phyloP scores from a whole-genome alignment of 768 basidiomycete species.

The Russula abietina region DNA sequence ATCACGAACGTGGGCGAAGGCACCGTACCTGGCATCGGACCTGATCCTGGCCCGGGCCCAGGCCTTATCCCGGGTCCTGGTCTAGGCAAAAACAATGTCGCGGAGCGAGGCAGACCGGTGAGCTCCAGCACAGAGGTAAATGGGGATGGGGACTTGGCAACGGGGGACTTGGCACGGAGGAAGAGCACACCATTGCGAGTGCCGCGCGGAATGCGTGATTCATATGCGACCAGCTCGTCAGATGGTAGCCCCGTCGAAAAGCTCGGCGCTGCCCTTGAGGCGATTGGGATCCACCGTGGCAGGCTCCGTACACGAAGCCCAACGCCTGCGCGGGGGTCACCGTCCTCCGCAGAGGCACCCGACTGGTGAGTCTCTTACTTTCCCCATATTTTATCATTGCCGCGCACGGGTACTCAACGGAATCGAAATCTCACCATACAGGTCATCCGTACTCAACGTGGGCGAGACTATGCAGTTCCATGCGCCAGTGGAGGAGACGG shows the following conservation, averaged over 20 bases:
- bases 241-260: constrained; percentile 43
- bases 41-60: not conserved
- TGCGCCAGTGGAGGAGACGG: constrained; percentile 49
- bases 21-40: not conserved
- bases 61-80: not conserved
- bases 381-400: not conserved
- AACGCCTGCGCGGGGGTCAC: constrained; percentile 39
- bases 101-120: constrained; percentile 4
- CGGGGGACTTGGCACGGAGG: not conserved
- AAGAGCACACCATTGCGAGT: constrained; percentile 28
- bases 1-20: constrained; percentile 1
- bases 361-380: constrained; percentile 40
- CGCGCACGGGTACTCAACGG: not conserved
- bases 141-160: constrained; percentile 9
- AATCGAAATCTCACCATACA: constrained; percentile 10
- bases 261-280: constrained; percentile 33
- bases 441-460: constrained; percentile 36
- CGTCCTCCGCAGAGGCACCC: constrained; percentile 26
- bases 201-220: constrained; percentile 27
- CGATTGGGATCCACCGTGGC: constrained; percentile 40
- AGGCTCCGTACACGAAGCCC: constrained; percentile 48
- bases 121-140: constrained; percentile 1
- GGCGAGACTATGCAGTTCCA: constrained; percentile 47
- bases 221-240: constrained; percentile 42
- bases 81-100: not conserved